Evolutionary conservation across 2,329 filamentous ascomycete genomes (phyloP), one percentile per base, ranked within the genome.

Genomic region (Exophiala bonariae): DNA sequence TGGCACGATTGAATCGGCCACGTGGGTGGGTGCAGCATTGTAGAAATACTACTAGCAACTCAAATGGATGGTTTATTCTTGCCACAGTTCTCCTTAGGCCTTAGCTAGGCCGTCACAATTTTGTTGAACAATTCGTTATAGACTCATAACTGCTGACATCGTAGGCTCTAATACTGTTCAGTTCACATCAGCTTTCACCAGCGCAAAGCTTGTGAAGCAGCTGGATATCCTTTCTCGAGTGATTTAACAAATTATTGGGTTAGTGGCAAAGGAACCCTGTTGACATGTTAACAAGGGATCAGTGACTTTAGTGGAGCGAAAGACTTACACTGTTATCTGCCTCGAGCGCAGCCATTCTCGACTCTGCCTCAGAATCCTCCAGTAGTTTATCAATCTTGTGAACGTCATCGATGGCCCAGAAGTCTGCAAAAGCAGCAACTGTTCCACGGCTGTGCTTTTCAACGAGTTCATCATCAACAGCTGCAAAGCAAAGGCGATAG

Each of bases 401-500:
- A 54, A 77, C 75, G 42, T 80, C 77, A 72, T 84, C 87, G 58
- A 93, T 82, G 54, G 78, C 75, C 84, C 87, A 96, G 66, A 96
- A 96, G 18, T 74, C 77, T 49, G 82, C 77, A 16, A 89, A 77
- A 0, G 85, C 89, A 26, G 82, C 76, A 0, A 80, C 82, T 60
- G 95, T 83, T 19, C 85, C 70, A 61, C 79, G 69, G 5, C 80
- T 82, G 53, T 83, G 81, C 4, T 68, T 67, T 18, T 76, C 78
- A 4, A 96, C 72, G 32, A 86, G 80, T 31, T 85, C 82, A 44
- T 85, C 85, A n/a, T 80, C 75, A 67, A 90, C 85, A 1, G 90
- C 89, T 1, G 89, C 89, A 69, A 96, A 96, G 68, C 89, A 95
- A 28, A 96, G 63, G 11, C 91, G 75, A 65, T 83, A 83, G 64